A percentile compares a stretch with the other conserved stretches of the same genome.
phyloP scores from a whole-genome alignment of 169 alveolate genomes.

The Eimeria acervulina region DNA sequence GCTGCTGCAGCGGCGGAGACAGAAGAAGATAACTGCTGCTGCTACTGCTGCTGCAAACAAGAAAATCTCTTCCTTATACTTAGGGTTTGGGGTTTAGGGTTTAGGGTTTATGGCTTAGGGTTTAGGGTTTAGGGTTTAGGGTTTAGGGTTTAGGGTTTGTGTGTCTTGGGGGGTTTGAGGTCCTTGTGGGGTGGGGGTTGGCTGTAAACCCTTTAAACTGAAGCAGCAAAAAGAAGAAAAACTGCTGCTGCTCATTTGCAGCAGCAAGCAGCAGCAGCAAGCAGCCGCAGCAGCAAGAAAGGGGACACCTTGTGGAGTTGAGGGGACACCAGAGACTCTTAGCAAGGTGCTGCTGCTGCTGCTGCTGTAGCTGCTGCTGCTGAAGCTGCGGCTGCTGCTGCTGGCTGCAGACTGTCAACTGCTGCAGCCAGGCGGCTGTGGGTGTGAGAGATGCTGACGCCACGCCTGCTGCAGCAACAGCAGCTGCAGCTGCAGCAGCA shows the following conservation, averaged over 20 bases:
- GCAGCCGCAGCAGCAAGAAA: too few species aligned
- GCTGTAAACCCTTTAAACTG: too few species aligned
- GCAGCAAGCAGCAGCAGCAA: too few species aligned
- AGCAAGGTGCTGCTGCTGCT: not conserved
- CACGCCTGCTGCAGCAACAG: not conserved
- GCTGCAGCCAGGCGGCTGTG: slow-evolving; percentile 21
- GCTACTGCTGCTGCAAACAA: slow-evolving; percentile 9
- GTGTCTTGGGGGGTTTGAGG: too few species aligned
- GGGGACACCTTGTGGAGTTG: not conserved
- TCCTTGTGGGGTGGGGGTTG: too few species aligned
- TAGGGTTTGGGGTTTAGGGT: not conserved
- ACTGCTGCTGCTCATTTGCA: too few species aligned
- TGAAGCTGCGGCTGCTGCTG: too few species aligned
- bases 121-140: slow-evolving; percentile 22
- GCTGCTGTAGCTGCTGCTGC: not conserved
- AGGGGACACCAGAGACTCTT: not conserved
- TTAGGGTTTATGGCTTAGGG: not conserved
- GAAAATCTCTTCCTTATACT: not conserved
- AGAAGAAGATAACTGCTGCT: not conserved
- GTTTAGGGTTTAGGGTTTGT: slow-evolving; percentile 4
- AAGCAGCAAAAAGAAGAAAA: too few species aligned
- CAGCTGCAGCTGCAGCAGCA: slow-evolving; percentile 14
- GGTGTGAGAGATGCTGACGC: not conserved
- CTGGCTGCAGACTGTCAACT: not conserved
- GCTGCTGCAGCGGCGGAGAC: too few species aligned